Evolutionary conservation across 192 early-diverging fungal species (phyloP).

Genomic region (Coemansia sp.): DNA sequence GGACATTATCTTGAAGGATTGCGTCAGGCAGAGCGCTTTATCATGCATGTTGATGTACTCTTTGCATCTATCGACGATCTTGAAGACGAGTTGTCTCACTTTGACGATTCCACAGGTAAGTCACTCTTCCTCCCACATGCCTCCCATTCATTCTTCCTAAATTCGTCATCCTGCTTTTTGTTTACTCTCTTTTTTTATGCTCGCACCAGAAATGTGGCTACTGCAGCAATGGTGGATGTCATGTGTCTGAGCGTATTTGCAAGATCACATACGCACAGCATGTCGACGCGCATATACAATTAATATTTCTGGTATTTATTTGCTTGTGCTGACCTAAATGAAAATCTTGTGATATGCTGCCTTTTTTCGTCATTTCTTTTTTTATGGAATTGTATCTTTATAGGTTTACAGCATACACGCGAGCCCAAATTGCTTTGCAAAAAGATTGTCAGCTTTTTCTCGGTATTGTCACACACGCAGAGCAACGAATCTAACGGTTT

Average conservation of each 20-base stretch:
- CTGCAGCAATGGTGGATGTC: not conserved
- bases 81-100: conserved; percentile 66
- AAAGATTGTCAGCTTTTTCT: conserved; percentile 93
- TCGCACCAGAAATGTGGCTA: not conserved
- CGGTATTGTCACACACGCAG: conserved; percentile 76
- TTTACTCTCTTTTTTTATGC: not conserved
- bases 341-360: not conserved
- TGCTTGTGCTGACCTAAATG: not conserved
- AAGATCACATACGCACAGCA: conserved; percentile 1
- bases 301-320: not conserved
- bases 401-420: conserved; percentile 68
- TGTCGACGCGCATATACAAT: conserved; percentile 3
- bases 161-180: not conserved
- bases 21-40: conserved; percentile 78
- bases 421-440: conserved; percentile 97
- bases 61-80: conserved; percentile 88
- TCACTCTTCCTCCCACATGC: not conserved
- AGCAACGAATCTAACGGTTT: conserved; percentile 55
- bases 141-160: not conserved
- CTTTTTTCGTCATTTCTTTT: not conserved
- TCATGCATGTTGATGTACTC: conserved; percentile 89
- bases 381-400: not conserved
- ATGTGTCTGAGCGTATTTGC: no score
- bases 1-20: conserved; percentile 79
- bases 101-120: conserved; percentile 63